Evolutionary conservation across 208 protist species (phyloP), one percentile per base, ranked within the genome.

Genomic region (Trypanosoma avium): DNA sequence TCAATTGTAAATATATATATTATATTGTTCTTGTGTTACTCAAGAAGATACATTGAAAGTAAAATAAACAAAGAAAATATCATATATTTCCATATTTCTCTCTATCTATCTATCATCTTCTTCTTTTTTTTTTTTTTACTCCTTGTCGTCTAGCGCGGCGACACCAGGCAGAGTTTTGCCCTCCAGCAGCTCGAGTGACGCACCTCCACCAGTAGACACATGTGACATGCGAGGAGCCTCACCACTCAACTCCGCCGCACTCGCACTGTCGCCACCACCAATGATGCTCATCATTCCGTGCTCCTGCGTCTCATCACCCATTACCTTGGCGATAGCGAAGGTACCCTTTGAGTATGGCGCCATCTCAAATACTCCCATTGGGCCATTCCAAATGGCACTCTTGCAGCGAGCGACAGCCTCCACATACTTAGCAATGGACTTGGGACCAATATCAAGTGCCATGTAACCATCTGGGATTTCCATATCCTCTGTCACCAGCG

Each of bases 151-250:
- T 40, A 98, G 84, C 49, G 90, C 75, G 42, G 81, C 79, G 19
- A 98, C 88, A 61, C 95, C 97, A 35, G 95, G 97, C 8, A 98
- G 81, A 38, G 79, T 79, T 74, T 94, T 94, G 58, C 98, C 99
- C 82, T 99, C 98, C 7, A 99, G 92, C 35, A 99, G 93, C 86
- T 99, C 98, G 40, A 99, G 90, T 12, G 95, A 98, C 9, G 99
- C 99, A 70, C 98, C 99, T 59, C 99, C 99, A 60, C 99, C 99
- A 57, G 99, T 99, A 36, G 86, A 97, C 32, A 99, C 93, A 77
- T 99, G 98, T 49, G 82, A 94, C 53, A 99, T 92, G 71, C 98
- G 90, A 33, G 95, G 75, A 30, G 84, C 88, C 47, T 95, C 73
- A 10, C 87, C 84, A 42, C 85, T 90, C 73, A 98, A 94, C 48